Percentiles rank a stretch among this genome's conserved stretches.
Evolutionary conservation across 495 filamentous ascomycete genomes (phyloP).

Genomic region (Xylaria castorea): DNA sequence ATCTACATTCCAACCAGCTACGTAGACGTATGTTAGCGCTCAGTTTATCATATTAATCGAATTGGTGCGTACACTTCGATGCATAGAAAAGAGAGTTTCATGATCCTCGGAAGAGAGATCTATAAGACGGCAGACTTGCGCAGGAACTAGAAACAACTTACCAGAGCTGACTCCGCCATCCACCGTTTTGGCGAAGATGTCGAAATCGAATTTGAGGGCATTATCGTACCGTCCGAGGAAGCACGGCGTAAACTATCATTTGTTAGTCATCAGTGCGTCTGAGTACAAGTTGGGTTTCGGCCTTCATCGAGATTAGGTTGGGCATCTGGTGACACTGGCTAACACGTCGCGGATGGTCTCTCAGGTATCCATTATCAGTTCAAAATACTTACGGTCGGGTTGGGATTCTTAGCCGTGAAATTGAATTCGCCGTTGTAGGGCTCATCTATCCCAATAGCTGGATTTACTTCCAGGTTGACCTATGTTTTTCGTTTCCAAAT

Average conservation of each 20-base stretch:
- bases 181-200: constrained; percentile 11
- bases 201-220: constrained; percentile 20
- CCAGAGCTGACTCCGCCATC: constrained; percentile 19
- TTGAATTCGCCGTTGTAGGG: constrained; percentile 9
- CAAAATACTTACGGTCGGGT: constrained; percentile 7
- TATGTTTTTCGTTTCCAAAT: not conserved
- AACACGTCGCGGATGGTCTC: not conserved
- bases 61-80: not conserved
- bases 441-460: constrained; percentile 16
- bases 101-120: not conserved
- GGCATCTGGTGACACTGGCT: too few species aligned
- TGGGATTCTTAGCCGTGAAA: not conserved
- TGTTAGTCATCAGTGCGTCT: not conserved
- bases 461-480: constrained; percentile 17
- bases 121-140: not conserved
- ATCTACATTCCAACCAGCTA: constrained; percentile 21
- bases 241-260: constrained; percentile 13
- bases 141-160: not conserved
- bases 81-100: not conserved
- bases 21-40: not conserved
- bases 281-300: not conserved
- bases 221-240: constrained; percentile 10
- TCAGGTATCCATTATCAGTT: not conserved
- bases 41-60: not conserved
- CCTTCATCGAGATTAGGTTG: not conserved